phyloP scores from a whole-genome alignment of 352 stramenopile genomes.

The Globisporangium polare region DNA sequence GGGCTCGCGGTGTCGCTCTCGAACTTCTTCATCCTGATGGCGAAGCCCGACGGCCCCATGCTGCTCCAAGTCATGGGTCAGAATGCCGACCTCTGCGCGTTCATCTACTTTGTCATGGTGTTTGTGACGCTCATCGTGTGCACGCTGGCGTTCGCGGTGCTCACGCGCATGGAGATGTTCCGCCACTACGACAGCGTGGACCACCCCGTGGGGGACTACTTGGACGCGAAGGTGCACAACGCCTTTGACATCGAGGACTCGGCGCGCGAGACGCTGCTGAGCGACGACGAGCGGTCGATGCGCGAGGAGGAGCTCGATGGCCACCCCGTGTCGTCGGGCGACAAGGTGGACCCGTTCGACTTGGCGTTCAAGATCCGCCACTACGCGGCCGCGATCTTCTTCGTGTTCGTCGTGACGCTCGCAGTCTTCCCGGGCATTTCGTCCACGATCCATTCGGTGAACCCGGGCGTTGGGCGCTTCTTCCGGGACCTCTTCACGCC shows the following conservation, averaged over 20 bases:
- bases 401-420: conserved; percentile 76
- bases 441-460: conserved; percentile 59
- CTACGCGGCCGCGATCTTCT: conserved; percentile 57
- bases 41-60: conserved; percentile 16
- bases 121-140: conserved; percentile 63
- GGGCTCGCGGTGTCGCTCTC: conserved; percentile 67
- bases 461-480: conserved; percentile 38
- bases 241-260: conserved; percentile 15
- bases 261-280: conserved; percentile 37
- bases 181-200: conserved; percentile 60
- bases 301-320: conserved; percentile 9
- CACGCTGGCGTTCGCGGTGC: conserved; percentile 42
- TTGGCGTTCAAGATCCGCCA: conserved; percentile 58
- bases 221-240: conserved; percentile 12
- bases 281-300: conserved; percentile 14
- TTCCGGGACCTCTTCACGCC: conserved; percentile 71
- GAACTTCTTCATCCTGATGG: conserved; percentile 65
- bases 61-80: conserved; percentile 20
- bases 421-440: conserved; percentile 74
- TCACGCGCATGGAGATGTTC: conserved; percentile 67
- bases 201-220: conserved; percentile 22
- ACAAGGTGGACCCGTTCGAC: conserved; percentile 44
- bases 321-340: not conserved
- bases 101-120: conserved; percentile 77
- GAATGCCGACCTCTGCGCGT: conserved; percentile 59